Conservation (phyloP, 306 rosid genomes). For the Corylus heterophylla region DNA sequence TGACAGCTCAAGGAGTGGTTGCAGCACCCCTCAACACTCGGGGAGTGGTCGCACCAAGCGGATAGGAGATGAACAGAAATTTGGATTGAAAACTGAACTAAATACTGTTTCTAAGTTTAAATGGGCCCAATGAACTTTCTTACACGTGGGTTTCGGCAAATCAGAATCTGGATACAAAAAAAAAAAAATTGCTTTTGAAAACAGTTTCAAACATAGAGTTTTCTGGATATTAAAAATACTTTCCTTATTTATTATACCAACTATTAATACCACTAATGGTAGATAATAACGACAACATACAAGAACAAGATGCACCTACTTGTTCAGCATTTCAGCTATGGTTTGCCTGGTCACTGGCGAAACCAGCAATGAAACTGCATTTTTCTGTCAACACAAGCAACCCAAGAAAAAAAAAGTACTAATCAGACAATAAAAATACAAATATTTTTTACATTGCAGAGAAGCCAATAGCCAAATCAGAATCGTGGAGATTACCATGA, state of each 20-base stretch:
- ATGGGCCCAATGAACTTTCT: no score
- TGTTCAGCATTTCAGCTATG: slow-evolving; percentile 72
- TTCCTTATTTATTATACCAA: not conserved
- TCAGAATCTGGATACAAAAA: no score
- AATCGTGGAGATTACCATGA: slow-evolving; percentile 62
- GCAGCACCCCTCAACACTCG: no score
- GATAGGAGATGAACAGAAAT: no score
- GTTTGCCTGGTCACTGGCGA: slow-evolving; percentile 62
- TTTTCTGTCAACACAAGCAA: slow-evolving; percentile 53
- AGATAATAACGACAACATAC: not conserved
- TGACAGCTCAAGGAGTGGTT: no score
- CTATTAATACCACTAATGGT: not conserved
- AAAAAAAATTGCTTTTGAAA: no score
- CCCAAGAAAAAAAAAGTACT: slow-evolving; percentile 26
- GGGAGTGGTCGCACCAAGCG: no score
- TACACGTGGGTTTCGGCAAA: no score
- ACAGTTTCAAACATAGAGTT: no score
- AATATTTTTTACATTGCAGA: slow-evolving; percentile 18
- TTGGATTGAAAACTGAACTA: no score
- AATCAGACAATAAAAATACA: slow-evolving; percentile 1
- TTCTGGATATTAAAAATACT: no score
- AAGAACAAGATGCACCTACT: slow-evolving; percentile 54
- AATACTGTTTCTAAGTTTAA: no score
- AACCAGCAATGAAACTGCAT: slow-evolving; percentile 64
- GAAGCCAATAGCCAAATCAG: slow-evolving; percentile 18